These are phyloP conservation scores for Calonectria naviculata DNA, from an alignment of 2,329 filamentous ascomycete species.

Conservation along the genomic window DNA sequence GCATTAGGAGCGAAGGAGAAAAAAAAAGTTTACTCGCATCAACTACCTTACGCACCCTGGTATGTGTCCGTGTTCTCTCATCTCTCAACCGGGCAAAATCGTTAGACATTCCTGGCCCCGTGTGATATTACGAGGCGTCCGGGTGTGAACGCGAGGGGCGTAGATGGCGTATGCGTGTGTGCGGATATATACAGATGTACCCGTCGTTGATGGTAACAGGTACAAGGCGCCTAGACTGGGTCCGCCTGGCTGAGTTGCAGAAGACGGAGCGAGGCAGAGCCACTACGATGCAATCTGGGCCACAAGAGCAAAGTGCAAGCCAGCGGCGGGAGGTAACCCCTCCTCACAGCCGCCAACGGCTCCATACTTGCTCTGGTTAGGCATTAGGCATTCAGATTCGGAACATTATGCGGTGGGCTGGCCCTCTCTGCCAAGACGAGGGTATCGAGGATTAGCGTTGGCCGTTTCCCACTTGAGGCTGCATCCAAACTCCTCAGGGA, in stretches of 20 bases:
- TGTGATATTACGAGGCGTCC: neutral
- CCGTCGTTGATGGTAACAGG: conserved; percentile 1
- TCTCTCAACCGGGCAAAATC: neutral
- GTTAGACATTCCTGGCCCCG: neutral
- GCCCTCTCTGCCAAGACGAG: conserved; percentile 30
- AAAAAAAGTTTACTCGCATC: neutral
- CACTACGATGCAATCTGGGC: conserved; percentile 4
- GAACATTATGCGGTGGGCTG: conserved; percentile 39
- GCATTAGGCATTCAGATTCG: conserved; percentile 34
- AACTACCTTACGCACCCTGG: neutral
- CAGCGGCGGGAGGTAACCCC: conserved; percentile 2
- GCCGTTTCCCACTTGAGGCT: conserved; percentile 10
- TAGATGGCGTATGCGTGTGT: neutral
- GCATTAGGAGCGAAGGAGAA: neutral
- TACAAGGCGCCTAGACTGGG: neutral
- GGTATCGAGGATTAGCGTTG: conserved; percentile 27
- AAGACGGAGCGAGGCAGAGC: neutral
- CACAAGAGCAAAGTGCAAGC: neutral
- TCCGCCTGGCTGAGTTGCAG: neutral
- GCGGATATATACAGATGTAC: neutral
- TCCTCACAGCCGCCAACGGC: neutral
- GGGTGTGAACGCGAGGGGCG: neutral
- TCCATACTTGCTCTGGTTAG: conserved; percentile 26
- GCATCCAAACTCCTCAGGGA: neutral
- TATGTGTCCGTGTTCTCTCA: neutral